A percentile compares a stretch with the other conserved stretches of the same genome.
These are phyloP conservation scores for Beauveria sp. DNA, from an alignment of 2,329 filamentous ascomycete genomes.

Conservation along the genomic window DNA sequence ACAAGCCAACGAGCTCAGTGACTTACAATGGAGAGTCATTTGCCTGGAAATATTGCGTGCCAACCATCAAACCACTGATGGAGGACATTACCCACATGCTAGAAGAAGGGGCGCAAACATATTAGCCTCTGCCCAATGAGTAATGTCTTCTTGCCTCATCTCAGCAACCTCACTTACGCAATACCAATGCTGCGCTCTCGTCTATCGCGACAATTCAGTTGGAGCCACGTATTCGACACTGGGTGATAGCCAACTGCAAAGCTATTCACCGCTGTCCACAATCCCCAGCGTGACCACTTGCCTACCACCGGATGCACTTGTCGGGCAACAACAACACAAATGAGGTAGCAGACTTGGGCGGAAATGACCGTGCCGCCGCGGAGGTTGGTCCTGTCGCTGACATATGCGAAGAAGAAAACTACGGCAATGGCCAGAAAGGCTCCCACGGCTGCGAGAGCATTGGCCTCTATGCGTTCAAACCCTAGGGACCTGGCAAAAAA, in stretches of 20 bases:
- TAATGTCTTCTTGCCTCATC: background rate
- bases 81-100: constrained; percentile 43
- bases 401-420: constrained; percentile 39
- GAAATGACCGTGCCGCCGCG: constrained; percentile 36
- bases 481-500: constrained; percentile 23
- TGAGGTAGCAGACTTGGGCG: constrained; percentile 37
- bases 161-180: constrained; percentile 26
- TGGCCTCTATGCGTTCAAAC: constrained; percentile 36
- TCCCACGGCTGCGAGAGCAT: constrained; percentile 37
- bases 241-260: constrained; percentile 47
- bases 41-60: constrained; percentile 40
- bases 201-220: constrained; percentile 40
- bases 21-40: constrained; percentile 33
- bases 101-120: background rate
- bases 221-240: constrained; percentile 44
- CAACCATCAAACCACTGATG: constrained; percentile 41
- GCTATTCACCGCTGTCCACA: constrained; percentile 44
- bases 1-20: background rate
- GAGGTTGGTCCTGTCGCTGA: constrained; percentile 38
- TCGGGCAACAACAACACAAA: constrained; percentile 33
- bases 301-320: constrained; percentile 34
- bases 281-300: constrained; percentile 39
- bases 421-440: constrained; percentile 37
- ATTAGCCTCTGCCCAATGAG: background rate
- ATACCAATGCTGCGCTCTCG: constrained; percentile 41